Base-by-base conservation (phyloP, 2,329 filamentous ascomycete species). In the Talaromyces funiculosus region DNA sequence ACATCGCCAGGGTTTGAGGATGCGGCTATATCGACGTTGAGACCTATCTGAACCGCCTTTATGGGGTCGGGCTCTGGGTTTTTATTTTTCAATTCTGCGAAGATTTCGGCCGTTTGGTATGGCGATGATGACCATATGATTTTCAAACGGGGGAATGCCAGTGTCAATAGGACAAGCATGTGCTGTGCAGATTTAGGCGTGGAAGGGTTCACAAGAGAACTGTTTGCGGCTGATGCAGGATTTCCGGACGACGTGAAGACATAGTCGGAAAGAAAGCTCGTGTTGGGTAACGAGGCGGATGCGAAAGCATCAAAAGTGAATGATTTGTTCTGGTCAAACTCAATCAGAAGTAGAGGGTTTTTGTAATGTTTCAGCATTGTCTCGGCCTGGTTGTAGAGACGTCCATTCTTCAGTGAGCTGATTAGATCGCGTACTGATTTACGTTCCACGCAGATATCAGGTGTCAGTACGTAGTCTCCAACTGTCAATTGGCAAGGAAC, bases 51-150 rank as follows among this genome's bases (percentile, higher is more conserved):
- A 7, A 96, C 92, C 0, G 94, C 94, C 3, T 86, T 86, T 37
- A 96, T 82, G 1, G 94, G 94, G 72, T 99, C 92, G 0, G 94
- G 94, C 75, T 99, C 94, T 3, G 87, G 82, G 67, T 93, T 89
- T 68, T 92, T 88, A 66, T 91, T 89, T 78, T 99, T 99, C 59
- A 99, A 83, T 66, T 91, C 88, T 68, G 92, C 88, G 72, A 99
- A 97, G 64, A 99, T 97, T 78, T 97, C 92, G 1, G 94, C 94
- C 0, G 94, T 97, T 74, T 99, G 92, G 71, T 96, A 96, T 0
- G 94, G 93, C 10, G 88, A 92, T 8, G 86, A 90, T 8, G 90
- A 94, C 94, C 94, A 99, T 67, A 99, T 91, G 67, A 99, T 89
- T 65, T 90, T 88, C 53, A 99, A 82, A 22, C 86, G 86, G 0